Base-by-base conservation (phyloP, 139 green algal genomes). In the Coccomyxa sp. region DNA sequence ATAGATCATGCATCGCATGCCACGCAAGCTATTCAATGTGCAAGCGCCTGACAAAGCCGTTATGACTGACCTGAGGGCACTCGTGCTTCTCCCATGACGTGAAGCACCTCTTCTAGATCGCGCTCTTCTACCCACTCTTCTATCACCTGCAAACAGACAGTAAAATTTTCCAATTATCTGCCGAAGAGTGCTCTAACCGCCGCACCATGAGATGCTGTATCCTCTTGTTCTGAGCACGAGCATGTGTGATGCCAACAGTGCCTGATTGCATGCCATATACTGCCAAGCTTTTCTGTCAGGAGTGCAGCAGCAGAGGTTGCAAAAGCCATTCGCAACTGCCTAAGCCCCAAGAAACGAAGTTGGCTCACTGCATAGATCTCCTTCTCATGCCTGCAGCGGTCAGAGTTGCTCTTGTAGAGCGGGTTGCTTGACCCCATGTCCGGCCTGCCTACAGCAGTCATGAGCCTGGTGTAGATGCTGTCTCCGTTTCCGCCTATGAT, bases 401-500 rank as follows among this genome's bases (percentile, higher is more conserved):
- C 35, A 0, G 82, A 69, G 79, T 95, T 92, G 77, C 73, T 90
- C 68, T 85, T 85, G 78, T 88, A 95, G n/a, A 74, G 37, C 6
- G 88, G 85, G 84, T 94, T 94, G 44, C 76, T 70, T 5, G 86
- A 73, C 24, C 58, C 81, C 86, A 95, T 92, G 68, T 95, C 90
- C 0, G 84, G 77, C 38, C 86, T 79, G 6, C 92, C 92, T 18
- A 96, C 85, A 24, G 92, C 92, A 6, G 77, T 69, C 86, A 96
- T 95, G 6, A 96, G 87, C 24, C 92, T 80, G 38, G 81, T 87
- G 83, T 95, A 96, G 31, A 96, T 83, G 16, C 76, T 88, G 81
- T 89, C 82, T 29, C 90, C 90, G 73, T 95, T 95, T 73, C 91
- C 90, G 8, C 91, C 91, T 33, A 94, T 93, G 55, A 89, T 89